Base-by-base conservation (phyloP, 768 basidiomycete genomes). In the Rossbeevera mucosa region DNA sequence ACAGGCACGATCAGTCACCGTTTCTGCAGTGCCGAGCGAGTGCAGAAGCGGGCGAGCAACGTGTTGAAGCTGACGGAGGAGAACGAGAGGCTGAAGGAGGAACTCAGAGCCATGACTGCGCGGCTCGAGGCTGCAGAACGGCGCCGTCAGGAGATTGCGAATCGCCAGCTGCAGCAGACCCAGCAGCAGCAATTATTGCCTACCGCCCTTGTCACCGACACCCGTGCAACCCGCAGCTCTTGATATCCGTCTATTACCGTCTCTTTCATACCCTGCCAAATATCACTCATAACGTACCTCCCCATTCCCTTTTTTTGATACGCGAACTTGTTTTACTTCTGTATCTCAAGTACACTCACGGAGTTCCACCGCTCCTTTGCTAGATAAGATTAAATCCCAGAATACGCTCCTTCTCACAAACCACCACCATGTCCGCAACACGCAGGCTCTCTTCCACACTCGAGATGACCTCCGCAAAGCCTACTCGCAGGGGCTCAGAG, bases 61-160 rank as follows among this genome's bases (percentile, higher is more conserved):
- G 85, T 91, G 53, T 66, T 87, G 63, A 88, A 85, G 63, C 74
- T 91, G 30, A 76, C 85, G 20, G 76, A 86, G 71, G 88, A 91
- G 75, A 86, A 90, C 66, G 85, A 87, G 67, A 86, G 83, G 67
- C 72, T 91, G 54, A 83, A 85, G 69, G 83, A 78, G 46, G 82
- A 89, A 69, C 77, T 91, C 62, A 81, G 76, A 63, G 85, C 81
- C 46, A 85, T 91, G 83, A 76, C 79, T 18, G 86, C 85, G 56
- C 72, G 86, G 59, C 72, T 91, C 58, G 86, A 88, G 70, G 83
- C 83, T 13, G 85, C 83, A 18, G 88, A 90, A 69, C 78, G 80
- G 51, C 78, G 76, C 57, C 79, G 82, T 60, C 66, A 59, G 46
- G 74, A 77, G 62, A 61, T 78, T 43, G 65, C 54, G 31, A 71